phyloP scores from a whole-genome alignment of 805 yeast species.

The Torulaspora quercuum region DNA sequence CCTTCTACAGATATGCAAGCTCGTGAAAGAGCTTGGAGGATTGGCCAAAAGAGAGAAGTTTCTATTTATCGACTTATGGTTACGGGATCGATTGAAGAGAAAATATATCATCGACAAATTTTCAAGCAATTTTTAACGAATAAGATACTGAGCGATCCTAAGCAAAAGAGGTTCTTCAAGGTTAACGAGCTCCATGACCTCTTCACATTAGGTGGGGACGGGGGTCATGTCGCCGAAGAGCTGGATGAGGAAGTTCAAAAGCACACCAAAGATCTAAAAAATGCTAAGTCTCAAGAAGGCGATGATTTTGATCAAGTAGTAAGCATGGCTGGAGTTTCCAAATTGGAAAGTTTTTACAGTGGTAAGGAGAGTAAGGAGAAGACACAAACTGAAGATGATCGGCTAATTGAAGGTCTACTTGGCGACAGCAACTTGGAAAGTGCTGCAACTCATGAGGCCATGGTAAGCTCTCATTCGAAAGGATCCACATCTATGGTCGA shows the following conservation, averaged over 20 bases:
- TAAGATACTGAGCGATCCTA: slow-evolving; percentile 91
- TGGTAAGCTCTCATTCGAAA: slow-evolving; percentile 50
- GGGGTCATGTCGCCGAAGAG: slow-evolving; percentile 40
- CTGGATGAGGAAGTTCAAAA: slow-evolving; percentile 56
- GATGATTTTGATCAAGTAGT: slow-evolving; percentile 71
- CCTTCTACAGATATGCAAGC: slow-evolving; percentile 98
- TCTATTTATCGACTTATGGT: slow-evolving; percentile 87
- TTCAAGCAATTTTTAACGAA: slow-evolving; percentile 92
- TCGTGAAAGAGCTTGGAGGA: slow-evolving; percentile 93
- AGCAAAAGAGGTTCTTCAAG: slow-evolving; percentile 88
- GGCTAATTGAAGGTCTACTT: slow-evolving; percentile 73
- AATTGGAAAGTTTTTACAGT: slow-evolving; percentile 60
- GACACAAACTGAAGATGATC: slow-evolving; percentile 49
- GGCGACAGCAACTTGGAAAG: slow-evolving; percentile 66
- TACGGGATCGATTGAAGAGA: slow-evolving; percentile 94
- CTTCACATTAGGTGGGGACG: slow-evolving; percentile 73
- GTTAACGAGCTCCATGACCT: slow-evolving; percentile 87
- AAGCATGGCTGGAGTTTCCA: slow-evolving; percentile 66
- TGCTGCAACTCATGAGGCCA: slow-evolving; percentile 72
- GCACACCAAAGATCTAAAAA: slow-evolving; percentile 43
- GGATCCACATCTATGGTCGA: slow-evolving; percentile 43
- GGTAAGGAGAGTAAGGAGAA: slow-evolving; percentile 44
- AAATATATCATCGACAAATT: slow-evolving; percentile 93
- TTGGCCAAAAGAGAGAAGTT: slow-evolving; percentile 92
- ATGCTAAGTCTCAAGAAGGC: slow-evolving; percentile 40